Evolutionary conservation across 164 flowering plant species (phyloP).

Genomic region (Umbellularia californica): DNA sequence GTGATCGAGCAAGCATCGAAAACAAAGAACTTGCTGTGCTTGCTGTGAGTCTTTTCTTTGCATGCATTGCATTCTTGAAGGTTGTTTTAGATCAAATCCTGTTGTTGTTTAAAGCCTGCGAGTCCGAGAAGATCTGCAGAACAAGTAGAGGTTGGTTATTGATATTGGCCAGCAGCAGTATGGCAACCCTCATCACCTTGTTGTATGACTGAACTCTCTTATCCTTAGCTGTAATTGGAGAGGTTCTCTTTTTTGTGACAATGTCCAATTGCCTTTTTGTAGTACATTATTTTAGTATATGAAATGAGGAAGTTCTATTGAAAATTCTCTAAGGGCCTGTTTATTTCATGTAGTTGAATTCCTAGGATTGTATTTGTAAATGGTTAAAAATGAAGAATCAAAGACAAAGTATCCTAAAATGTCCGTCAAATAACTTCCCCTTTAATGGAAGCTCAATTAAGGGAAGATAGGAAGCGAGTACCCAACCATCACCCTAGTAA

Average conservation of each 20-base stretch:
- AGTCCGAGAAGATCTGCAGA: slow-evolving; percentile 19
- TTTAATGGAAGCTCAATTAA: no score
- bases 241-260: background rate
- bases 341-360: no score
- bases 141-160: slow-evolving; percentile 57
- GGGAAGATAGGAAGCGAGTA: no score
- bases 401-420: no score
- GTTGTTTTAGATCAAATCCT: slow-evolving; percentile 33
- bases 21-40: slow-evolving; percentile 61
- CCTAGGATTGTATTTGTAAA: no score
- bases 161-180: slow-evolving; percentile 47
- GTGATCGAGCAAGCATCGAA: slow-evolving; percentile 49
- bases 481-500: no score
- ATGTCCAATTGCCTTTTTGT: background rate
- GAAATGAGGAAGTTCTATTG: background rate
- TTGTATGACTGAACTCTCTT: slow-evolving; percentile 24
- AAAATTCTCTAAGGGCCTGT: background rate
- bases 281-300: background rate
- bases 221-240: background rate
- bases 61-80: slow-evolving; percentile 47
- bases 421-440: no score
- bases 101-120: slow-evolving; percentile 23
- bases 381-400: no score
- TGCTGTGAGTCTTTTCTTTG: slow-evolving; percentile 44
- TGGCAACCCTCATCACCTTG: slow-evolving; percentile 44